phyloP scores from a whole-genome alignment of 495 filamentous ascomycete genomes.

The Podospora didyma region DNA sequence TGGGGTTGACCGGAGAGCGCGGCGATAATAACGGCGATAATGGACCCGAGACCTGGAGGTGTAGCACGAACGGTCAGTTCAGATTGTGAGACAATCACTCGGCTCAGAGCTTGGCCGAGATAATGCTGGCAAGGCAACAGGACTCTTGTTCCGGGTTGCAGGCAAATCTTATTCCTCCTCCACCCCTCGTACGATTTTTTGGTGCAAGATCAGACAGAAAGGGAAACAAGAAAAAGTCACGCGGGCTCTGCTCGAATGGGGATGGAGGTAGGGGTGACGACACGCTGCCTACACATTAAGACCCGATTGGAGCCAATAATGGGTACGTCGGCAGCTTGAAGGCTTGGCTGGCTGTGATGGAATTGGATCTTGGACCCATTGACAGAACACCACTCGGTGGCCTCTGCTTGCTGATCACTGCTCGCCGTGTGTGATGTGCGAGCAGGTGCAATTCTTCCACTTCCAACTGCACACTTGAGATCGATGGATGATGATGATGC shows the following conservation, averaged over 20 bases:
- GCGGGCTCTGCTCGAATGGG: conserved; percentile 7
- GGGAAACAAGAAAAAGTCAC: conserved; percentile 16
- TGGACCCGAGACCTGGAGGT: conserved; percentile 15
- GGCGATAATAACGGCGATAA: conserved; percentile 30
- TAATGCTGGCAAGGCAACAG: neutral
- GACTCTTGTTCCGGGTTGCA: too few relatives aligned
- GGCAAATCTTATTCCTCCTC: neutral
- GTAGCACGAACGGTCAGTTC: conserved; percentile 18
- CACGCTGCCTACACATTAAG: conserved; percentile 4
- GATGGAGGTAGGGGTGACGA: conserved; percentile 17
- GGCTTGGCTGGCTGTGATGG: too few relatives aligned
- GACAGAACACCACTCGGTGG: too few relatives aligned
- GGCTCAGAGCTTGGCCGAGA: neutral
- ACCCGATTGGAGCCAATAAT: neutral
- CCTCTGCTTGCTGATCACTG: neutral
- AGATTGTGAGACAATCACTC: conserved; percentile 2
- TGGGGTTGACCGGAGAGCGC: conserved; percentile 39
- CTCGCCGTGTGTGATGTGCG: neutral
- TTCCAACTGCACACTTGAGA: too few relatives aligned
- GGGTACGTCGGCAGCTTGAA: neutral
- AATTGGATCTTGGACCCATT: too few relatives aligned
- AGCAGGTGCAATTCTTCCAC: neutral
- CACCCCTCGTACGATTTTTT: conserved; percentile 18
- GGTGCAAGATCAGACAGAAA: conserved; percentile 9
- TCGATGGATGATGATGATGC: too few relatives aligned